Evolutionary conservation across 495 filamentous ascomycete genomes (phyloP), one percentile per base, ranked within the genome.

Genomic region (Aspergillus conjunctus): DNA sequence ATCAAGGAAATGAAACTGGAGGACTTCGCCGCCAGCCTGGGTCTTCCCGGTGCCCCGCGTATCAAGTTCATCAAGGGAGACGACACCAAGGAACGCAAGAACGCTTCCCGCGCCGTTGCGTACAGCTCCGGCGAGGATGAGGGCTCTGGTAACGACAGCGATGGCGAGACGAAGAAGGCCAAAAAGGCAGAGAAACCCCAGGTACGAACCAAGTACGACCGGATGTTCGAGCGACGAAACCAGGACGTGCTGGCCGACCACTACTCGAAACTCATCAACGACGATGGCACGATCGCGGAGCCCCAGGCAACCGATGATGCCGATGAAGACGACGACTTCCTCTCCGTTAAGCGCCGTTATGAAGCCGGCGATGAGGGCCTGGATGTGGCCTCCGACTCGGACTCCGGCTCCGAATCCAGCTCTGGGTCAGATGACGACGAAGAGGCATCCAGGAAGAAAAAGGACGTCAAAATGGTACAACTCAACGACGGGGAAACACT

Each of bases 141-240:
- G 30, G 85, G 81, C 14, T 79, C 79, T 32, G 85, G 83, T 32
- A 83, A 79, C n/a, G 78, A 77, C 5, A 76, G 59, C 2, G 72
- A 76, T 7, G 77, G 59, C 2, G 71, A 71, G 11, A 66, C 68
- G 22, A 76, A 74, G 49, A 76, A 76, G 54, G 74, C 72, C 57
- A 79, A 79, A 64, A 82, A 81, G 66, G n/a, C 17, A 20, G 78
- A 75, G 56, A 80, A 79, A 64, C 89, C 86, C 69, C 85, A 89
- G 73, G 90, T 93, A 7, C 83, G 91, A 46, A 98, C 94, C 21
- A 97, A 94, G 73, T 93, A 93, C 69, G 91, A 98, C 68, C 91
- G 92, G 59, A 97, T 97, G 92, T 95, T 97, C 66, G 93, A 97
- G 77, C 80, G 94, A 61, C 88, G 87, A 59, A 97, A 98, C 74